Evolutionary conservation across 2,329 filamentous ascomycete genomes (phyloP), one percentile per base, ranked within the genome.

Genomic region (Onygenales sp.): DNA sequence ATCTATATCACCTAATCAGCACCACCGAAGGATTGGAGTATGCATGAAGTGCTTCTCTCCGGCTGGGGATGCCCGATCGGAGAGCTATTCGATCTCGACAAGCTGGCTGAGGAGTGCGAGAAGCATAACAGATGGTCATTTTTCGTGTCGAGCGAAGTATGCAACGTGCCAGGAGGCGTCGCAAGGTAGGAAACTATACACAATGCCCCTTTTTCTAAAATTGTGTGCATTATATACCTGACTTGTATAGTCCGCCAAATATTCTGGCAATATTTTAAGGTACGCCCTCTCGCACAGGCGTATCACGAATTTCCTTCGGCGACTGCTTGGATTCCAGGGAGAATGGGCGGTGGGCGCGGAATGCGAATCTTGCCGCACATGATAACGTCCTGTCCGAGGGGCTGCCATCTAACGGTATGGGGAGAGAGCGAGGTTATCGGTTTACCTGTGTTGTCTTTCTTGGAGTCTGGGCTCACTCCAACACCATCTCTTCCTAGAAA

Each of bases 401-500:
- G 86, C 51, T 82, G 77, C 89, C 89, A 95, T 54, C 73, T 78
- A 9, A 88, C 82, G 52, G 84, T 75, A 45, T 71, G 75, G 46
- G 94, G 74, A 59, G 84, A 82, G 13, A 85, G 81, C 1, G 83
- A 83, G 6, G 85, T 77, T 47, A 80, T 69, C 4, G 78, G 76
- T 45, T 72, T 71, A 2, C 79, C 81, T 14, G 75, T 65, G 2
- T 70, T 67, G 53, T 77, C 77, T 2, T 67, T 62, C 42, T 76
- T 78, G 36, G 81, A 76, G 17, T 81, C 75, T 2, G 91, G 92
- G 46, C 82, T 85, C 2, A 95, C 88, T 9, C 83, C 77, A 8
- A 96, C 87, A 6, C 89, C 89, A 2, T 87, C 88, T 55, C 80
- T 77, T 1, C 92, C 92, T n/a, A 97, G 76, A 81, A 89, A 97